Percentiles rank a stretch among this genome's conserved stretches.
Conservation (phyloP, 164 flowering plant genomes). For the Chloranthus sessilifolius region DNA sequence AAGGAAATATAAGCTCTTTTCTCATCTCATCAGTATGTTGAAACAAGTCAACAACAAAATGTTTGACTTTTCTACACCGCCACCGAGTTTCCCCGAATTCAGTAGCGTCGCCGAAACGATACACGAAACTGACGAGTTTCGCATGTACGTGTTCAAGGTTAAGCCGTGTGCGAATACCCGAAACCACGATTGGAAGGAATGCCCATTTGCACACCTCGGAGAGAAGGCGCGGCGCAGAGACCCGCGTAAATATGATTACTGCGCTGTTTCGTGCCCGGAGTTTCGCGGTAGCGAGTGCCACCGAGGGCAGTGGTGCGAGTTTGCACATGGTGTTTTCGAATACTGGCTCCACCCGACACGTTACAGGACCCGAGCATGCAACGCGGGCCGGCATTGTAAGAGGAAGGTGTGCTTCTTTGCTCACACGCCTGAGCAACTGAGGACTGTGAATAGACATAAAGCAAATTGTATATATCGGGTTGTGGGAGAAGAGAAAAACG, state of each 20-base stretch:
- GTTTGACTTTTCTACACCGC: neutral
- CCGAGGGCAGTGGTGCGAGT: conserved; percentile 35
- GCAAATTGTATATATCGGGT: neutral
- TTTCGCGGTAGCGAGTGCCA: conserved; percentile 34
- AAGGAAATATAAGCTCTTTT: neutral
- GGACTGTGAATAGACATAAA: conserved; percentile 22
- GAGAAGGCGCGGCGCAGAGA: conserved; percentile 52
- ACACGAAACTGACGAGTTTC: conserved; percentile 37
- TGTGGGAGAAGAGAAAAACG: conserved; percentile 1
- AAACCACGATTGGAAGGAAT: conserved; percentile 52
- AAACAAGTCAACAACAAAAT: conserved; percentile 1
- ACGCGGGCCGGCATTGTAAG: conserved; percentile 33
- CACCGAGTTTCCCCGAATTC: neutral
- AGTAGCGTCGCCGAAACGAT: neutral
- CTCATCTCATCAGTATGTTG: conserved; percentile 6
- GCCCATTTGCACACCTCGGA: conserved; percentile 52
- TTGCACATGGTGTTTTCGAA: conserved; percentile 62
- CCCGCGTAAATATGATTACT: conserved; percentile 25
- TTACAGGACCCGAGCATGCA: conserved; percentile 58
- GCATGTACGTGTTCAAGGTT: conserved; percentile 50
- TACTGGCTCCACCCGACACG: conserved; percentile 59
- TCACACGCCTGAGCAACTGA: conserved; percentile 43
- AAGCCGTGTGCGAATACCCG: conserved; percentile 26
- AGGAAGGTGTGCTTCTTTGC: conserved; percentile 71
- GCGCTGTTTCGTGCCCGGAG: conserved; percentile 35